Conservation (phyloP, 164 flowering plant genomes). For the Saururus chinensis region DNA sequence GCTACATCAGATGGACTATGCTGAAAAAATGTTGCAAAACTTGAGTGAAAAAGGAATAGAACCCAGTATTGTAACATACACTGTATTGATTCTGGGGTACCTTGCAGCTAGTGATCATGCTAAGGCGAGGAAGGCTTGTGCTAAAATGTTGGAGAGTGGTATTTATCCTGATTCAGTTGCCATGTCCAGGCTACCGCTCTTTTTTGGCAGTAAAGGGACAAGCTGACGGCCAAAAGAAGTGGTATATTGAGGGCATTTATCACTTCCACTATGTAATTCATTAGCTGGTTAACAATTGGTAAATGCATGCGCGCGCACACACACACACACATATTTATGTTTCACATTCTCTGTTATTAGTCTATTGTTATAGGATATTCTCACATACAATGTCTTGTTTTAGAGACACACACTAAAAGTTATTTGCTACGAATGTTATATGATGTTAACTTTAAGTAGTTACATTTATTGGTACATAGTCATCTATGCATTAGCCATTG, state of each 20-base stretch:
- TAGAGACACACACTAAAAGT: too few species aligned
- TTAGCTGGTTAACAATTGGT: too few species aligned
- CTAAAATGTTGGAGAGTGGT: constrained; percentile 29
- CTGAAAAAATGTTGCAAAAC: constrained; percentile 16
- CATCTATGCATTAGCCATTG: too few species aligned
- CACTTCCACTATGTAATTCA: neutral
- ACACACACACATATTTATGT: too few species aligned
- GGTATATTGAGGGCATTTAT: neutral
- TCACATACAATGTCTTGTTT: too few species aligned
- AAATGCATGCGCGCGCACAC: too few species aligned
- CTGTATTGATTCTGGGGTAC: constrained; percentile 28
- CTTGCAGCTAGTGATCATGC: constrained; percentile 16
- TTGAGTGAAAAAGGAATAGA: constrained; percentile 20
- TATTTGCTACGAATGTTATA: too few species aligned
- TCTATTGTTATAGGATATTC: too few species aligned
- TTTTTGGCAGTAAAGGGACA: neutral
- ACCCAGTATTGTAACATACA: constrained; percentile 36
- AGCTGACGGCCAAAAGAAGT: neutral
- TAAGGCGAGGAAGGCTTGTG: constrained; percentile 19
- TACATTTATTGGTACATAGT: too few species aligned
- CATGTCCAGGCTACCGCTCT: neutral
- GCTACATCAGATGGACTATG: constrained; percentile 24
- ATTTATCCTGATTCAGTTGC: constrained; percentile 21
- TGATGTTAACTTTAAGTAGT: too few species aligned
- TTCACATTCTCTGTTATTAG: too few species aligned